Base-by-base conservation (phyloP, 768 basidiomycete genomes). In the Rhodotorula kratochvilovae region DNA sequence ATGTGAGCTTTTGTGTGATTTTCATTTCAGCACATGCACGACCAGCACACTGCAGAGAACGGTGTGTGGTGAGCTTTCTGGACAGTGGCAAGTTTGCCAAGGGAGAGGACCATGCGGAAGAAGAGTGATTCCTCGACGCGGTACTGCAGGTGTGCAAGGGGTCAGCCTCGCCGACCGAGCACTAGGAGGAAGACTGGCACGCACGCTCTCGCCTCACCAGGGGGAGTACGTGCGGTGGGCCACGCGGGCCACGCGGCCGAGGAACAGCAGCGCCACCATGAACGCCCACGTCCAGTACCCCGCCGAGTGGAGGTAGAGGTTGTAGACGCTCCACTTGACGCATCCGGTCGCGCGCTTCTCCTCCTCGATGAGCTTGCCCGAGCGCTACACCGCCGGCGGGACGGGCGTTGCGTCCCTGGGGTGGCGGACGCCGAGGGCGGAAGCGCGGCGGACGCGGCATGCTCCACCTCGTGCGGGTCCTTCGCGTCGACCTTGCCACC, bases 311-410 rank as follows among this genome's bases (percentile, higher is more conserved):
- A 76, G 64, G 63, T 77, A 77, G 5, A 69, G 64, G 55, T 27
- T 36, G 64, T 77, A 77, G 36, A 76, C 75, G 16, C n/a, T 31
- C 51, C 31, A 58, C 45, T 68, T 69, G 63, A 77, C 76, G 29
- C 75, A 57, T 0, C 77, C 75, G 0, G 55, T 65, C 21, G 73
- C 73, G 2, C 71, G 55, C 21, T 57, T 27, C 54, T 77, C 76
- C 39, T 72, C 72, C 35, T 65, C 64, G 60, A 77, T 61, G 10
- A 77, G 56, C 55, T 74, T 70, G 23, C 68, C 68, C 19, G 53
- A 45, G 2, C 53, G 36, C 29, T 31, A 35, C n/a, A 54, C 15
- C 10, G 39, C 42, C n/a, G 10, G 11, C 1, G 61, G 16, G 46
- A 45, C 17, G 21, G 60, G 45, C 31, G 36, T 25, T 2, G 51